Conservation (phyloP, 768 basidiomycete species). For the Chalciporus piperatus region DNA sequence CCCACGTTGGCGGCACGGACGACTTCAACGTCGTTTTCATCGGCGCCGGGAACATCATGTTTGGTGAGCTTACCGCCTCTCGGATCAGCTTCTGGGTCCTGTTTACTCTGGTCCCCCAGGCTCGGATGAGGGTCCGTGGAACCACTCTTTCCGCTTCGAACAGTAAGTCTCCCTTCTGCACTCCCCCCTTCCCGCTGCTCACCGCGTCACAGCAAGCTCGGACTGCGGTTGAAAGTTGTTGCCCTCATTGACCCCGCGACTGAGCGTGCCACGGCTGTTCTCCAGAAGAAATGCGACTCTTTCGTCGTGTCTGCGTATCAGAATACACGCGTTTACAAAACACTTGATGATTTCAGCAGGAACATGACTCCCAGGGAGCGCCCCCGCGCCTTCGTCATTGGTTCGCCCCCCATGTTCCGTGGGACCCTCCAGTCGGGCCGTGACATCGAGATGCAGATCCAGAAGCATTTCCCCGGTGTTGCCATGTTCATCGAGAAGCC, state of each 20-base stretch:
- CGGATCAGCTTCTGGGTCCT: not conserved
- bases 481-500: conserved; percentile 94
- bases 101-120: conserved; percentile 41
- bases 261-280: conserved; percentile 74
- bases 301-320: conserved; percentile 94
- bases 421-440: conserved; percentile 72
- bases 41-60: conserved; percentile 98
- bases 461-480: conserved; percentile 84
- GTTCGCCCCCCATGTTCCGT: conserved; percentile 92
- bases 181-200: conserved; percentile 5
- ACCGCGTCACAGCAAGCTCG: conserved; percentile 69
- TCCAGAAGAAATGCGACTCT: conserved; percentile 87
- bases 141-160: conserved; percentile 88
- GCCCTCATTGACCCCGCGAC: conserved; percentile 90
- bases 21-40: conserved; percentile 94
- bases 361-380: conserved; percentile 60
- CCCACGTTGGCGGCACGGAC: conserved; percentile 56
- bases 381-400: conserved; percentile 83
- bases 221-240: conserved; percentile 91
- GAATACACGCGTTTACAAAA: conserved; percentile 80
- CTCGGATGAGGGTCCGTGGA: conserved; percentile 88
- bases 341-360: conserved; percentile 81
- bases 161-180: conserved; percentile 49
- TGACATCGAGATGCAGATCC: conserved; percentile 84
- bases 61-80: conserved; percentile 51